A percentile compares a stretch with the other conserved stretches of the same genome.
Evolutionary conservation across 306 rosid genomes (phyloP).

Genomic region (Hylodesmum podocarpum): DNA sequence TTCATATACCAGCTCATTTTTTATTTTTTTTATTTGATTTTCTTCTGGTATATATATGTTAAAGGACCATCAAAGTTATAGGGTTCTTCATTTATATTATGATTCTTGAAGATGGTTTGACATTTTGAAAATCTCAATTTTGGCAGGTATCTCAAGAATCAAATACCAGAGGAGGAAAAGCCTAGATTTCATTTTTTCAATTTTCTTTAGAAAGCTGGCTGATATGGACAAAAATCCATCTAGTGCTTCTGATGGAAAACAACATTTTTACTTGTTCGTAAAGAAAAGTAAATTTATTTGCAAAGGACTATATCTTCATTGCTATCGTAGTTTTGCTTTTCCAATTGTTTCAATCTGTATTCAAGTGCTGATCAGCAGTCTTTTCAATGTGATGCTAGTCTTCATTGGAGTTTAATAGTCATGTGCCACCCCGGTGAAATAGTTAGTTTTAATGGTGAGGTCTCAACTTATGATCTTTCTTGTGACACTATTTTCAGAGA

Average conservation of each 20-base stretch:
- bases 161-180: slow-evolving; percentile 63
- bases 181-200: slow-evolving; percentile 85
- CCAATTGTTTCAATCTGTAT: slow-evolving; percentile 29
- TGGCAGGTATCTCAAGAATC: slow-evolving; percentile 82
- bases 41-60: not conserved
- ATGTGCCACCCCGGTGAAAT: slow-evolving; percentile 92
- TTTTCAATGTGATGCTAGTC: slow-evolving; percentile 54
- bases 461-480: slow-evolving; percentile 20
- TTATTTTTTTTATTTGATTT: not conserved
- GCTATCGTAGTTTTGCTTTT: slow-evolving; percentile 39
- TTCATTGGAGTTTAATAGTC: slow-evolving; percentile 93
- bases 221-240: slow-evolving; percentile 98
- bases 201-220: slow-evolving; percentile 94
- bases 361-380: slow-evolving; percentile 32
- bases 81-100: not conserved
- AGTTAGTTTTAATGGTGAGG: slow-evolving; percentile 63
- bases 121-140: slow-evolving; percentile 9
- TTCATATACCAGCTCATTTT: not conserved
- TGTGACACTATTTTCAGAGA: slow-evolving; percentile 20
- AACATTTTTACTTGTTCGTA: slow-evolving; percentile 92
- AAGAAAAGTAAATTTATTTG: slow-evolving; percentile 88
- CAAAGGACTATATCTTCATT: slow-evolving; percentile 88
- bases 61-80: not conserved
- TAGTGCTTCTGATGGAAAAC: slow-evolving; percentile 82
- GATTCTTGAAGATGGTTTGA: slow-evolving; percentile 1